Evolutionary conservation across 2,329 filamentous ascomycete genomes (phyloP).

Genomic region (Diaporthe sp.): DNA sequence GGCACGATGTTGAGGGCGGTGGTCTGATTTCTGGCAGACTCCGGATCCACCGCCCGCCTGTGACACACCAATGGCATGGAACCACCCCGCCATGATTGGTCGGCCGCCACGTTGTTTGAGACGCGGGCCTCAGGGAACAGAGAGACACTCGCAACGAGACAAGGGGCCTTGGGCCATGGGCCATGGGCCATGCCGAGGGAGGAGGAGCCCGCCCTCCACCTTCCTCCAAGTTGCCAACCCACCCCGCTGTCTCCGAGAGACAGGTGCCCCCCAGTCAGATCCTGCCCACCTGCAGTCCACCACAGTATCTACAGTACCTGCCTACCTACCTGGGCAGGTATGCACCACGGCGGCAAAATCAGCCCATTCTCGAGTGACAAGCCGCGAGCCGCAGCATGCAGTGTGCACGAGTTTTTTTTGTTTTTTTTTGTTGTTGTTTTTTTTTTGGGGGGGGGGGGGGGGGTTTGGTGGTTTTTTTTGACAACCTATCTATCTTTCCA

Average conservation of each 20-base stretch:
- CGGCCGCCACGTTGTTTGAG: constrained; percentile 9
- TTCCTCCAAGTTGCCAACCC: background rate
- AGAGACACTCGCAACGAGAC: background rate
- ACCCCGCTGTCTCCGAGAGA: too few species aligned
- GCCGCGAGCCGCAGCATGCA: constrained; percentile 10
- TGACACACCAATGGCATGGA: constrained; percentile 24
- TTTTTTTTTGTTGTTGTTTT: too few species aligned
- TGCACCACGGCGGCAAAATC: background rate
- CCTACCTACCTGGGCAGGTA: background rate
- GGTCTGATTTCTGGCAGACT: constrained; percentile 31
- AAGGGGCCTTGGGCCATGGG: background rate
- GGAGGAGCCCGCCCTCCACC: background rate
- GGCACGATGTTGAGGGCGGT: constrained; percentile 25
- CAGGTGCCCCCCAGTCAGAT: too few species aligned
- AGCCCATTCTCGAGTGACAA: constrained; percentile 9
- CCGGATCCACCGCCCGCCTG: constrained; percentile 28
- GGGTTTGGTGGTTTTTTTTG: too few species aligned
- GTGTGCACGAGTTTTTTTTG: constrained; percentile 5
- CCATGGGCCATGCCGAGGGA: background rate
- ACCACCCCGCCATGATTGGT: constrained; percentile 25
- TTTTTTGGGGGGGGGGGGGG: too few species aligned
- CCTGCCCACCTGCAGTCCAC: too few species aligned
- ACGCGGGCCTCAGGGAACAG: constrained; percentile 5
- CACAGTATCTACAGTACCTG: too few species aligned
- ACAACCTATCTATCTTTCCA: background rate